Evolutionary conservation across 257 asterid genomes (phyloP).

Genomic region (Nicotiana tomentosiformis): DNA sequence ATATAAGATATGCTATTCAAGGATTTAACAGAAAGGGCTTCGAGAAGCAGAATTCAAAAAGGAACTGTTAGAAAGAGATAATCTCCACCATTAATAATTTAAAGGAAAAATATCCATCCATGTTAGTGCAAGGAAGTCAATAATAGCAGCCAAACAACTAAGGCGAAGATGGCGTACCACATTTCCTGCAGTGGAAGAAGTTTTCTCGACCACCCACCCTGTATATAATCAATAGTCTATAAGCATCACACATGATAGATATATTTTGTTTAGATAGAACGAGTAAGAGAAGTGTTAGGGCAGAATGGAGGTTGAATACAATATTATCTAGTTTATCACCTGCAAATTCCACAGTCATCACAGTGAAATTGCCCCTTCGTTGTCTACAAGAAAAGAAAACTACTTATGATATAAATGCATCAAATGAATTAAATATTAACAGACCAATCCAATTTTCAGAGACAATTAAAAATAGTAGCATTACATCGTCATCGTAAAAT

Average conservation of each 20-base stretch:
- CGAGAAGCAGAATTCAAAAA: background rate
- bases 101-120: conserved; percentile 3
- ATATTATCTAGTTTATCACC: conserved; percentile 38
- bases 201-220: conserved; percentile 93
- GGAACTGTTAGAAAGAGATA: background rate
- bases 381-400: conserved; percentile 39
- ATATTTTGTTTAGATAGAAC: background rate
- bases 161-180: conserved; percentile 48
- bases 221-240: conserved; percentile 25
- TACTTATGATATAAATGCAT: conserved; percentile 5
- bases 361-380: conserved; percentile 75
- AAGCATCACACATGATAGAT: conserved; percentile 4
- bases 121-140: background rate
- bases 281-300: background rate
- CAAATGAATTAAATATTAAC: background rate
- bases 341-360: conserved; percentile 88
- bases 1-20: background rate
- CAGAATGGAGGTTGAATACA: background rate
- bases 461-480: conserved; percentile 11
- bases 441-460: background rate
- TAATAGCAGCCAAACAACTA: background rate
- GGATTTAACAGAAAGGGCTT: background rate
- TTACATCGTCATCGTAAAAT: conserved; percentile 84
- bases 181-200: conserved; percentile 81
- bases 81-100: background rate